A percentile compares a stretch with the other conserved stretches of the same genome.
Conservation (phyloP, 495 filamentous ascomycete genomes). For the Tuber microsphaerosporum region DNA sequence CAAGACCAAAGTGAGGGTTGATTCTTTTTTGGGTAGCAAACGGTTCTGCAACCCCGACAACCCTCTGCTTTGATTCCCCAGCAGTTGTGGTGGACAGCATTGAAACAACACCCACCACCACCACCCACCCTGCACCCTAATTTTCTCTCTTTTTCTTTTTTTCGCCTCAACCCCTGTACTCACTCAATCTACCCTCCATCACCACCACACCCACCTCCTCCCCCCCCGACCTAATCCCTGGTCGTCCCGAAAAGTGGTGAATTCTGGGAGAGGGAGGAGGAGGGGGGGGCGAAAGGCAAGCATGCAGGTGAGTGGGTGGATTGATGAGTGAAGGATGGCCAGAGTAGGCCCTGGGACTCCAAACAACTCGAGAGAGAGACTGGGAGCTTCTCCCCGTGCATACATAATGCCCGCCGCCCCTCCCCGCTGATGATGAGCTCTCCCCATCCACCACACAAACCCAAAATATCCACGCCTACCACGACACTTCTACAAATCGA, state of each 20-base stretch:
- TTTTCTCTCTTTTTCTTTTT: not conserved
- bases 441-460: conserved; percentile 3
- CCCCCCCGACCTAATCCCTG: conserved; percentile 6
- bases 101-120: conserved; percentile 30
- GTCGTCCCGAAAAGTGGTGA: conserved; percentile 5
- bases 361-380: not conserved
- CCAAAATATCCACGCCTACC: not conserved
- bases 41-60: conserved; percentile 27
- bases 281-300: not conserved
- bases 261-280: not conserved
- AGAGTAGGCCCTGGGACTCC: not conserved
- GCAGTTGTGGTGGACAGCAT: conserved; percentile 15
- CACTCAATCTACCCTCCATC: no score
- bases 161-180: no score
- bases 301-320: not conserved
- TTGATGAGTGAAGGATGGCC: not conserved
- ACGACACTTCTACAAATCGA: conserved; percentile 17
- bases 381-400: not conserved
- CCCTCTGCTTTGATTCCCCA: conserved; percentile 7
- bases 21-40: conserved; percentile 37
- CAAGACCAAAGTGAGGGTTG: conserved; percentile 18
- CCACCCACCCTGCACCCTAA: conserved; percentile 3
- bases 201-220: conserved; percentile 14
- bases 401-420: not conserved
- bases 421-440: conserved; percentile 2